Evolutionary conservation across 192 early-diverging fungal species (phyloP).

Genomic region (Allomyces macrogynus): DNA sequence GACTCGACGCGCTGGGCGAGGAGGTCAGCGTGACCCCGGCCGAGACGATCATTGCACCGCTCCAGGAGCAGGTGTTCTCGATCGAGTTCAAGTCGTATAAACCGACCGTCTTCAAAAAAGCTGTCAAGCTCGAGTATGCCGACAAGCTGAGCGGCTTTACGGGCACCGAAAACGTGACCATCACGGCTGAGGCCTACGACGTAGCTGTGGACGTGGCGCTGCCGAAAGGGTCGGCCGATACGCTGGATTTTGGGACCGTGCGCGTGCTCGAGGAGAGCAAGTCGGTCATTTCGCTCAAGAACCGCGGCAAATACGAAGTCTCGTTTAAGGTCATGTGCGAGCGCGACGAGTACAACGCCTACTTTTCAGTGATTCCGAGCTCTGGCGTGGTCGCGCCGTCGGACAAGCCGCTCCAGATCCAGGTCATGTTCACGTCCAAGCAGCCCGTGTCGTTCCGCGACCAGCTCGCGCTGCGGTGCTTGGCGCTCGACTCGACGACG

Average conservation of each 20-base stretch:
- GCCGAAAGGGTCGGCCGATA: constrained; percentile 36
- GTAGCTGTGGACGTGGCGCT: constrained; percentile 40
- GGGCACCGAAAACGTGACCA: constrained; percentile 21
- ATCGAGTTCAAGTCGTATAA: constrained; percentile 35
- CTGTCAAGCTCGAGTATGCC: constrained; percentile 27
- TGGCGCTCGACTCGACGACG: neutral
- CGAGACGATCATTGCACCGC: constrained; percentile 27
- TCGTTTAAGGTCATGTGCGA: constrained; percentile 35
- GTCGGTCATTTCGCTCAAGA: constrained; percentile 19
- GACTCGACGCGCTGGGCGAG: constrained; percentile 33
- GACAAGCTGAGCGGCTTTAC: constrained; percentile 10
- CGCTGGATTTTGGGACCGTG: constrained; percentile 35
- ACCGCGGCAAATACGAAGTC: constrained; percentile 41
- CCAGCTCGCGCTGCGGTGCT: neutral
- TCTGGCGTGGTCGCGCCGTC: constrained; percentile 35
- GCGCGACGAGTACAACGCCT: constrained; percentile 20
- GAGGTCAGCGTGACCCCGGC: constrained; percentile 29
- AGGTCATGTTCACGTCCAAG: constrained; percentile 26
- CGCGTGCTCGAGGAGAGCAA: constrained; percentile 35
- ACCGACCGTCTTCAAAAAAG: constrained; percentile 23
- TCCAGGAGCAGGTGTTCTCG: constrained; percentile 18
- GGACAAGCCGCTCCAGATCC: constrained; percentile 35
- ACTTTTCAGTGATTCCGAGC: constrained; percentile 24
- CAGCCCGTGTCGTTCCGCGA: neutral
- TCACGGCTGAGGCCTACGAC: constrained; percentile 43